A percentile compares a stretch with the other conserved stretches of the same genome.
Evolutionary conservation across 2,329 filamentous ascomycete species (phyloP).

Genomic region (Diaporthe sp.): DNA sequence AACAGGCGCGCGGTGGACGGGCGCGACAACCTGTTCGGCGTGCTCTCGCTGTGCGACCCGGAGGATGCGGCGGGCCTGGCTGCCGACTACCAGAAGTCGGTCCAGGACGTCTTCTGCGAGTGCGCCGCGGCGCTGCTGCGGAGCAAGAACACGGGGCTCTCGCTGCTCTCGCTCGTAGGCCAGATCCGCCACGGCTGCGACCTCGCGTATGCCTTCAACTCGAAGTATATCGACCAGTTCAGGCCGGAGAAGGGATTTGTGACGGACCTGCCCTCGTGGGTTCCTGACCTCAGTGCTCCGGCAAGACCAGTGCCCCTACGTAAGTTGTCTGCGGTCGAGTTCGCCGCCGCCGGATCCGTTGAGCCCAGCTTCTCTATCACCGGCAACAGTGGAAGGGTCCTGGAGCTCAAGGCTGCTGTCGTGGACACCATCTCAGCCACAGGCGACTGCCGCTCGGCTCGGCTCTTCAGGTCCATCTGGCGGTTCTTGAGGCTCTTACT

Average conservation of each 20-base stretch:
- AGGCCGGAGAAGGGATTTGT: neutral
- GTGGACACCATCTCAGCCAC: neutral
- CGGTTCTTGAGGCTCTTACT: neutral
- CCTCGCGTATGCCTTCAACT: neutral
- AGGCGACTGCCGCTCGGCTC: neutral
- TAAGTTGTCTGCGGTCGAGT: neutral
- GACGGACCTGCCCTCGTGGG: neutral
- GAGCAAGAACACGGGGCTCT: neutral
- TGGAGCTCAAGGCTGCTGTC: neutral
- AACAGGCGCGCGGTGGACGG: neutral
- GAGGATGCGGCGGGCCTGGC: neutral
- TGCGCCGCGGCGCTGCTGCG: neutral
- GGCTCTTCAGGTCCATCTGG: neutral
- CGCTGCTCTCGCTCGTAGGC: neutral
- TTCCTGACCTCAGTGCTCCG: conserved; percentile 4
- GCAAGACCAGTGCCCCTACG: neutral
- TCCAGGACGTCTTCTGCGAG: neutral
- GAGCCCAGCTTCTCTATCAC: neutral
- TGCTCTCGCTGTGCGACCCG: conserved; percentile 9
- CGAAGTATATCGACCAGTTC: neutral
- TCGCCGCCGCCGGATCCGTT: neutral
- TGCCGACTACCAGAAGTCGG: conserved; percentile 14
- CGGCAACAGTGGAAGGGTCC: neutral
- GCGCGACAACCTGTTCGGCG: neutral
- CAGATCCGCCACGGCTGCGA: conserved; percentile 5